These are phyloP conservation scores for Ganoderma leucocontextum DNA, from an alignment of 1,284 basidiomycete species.

Conservation along the genomic window DNA sequence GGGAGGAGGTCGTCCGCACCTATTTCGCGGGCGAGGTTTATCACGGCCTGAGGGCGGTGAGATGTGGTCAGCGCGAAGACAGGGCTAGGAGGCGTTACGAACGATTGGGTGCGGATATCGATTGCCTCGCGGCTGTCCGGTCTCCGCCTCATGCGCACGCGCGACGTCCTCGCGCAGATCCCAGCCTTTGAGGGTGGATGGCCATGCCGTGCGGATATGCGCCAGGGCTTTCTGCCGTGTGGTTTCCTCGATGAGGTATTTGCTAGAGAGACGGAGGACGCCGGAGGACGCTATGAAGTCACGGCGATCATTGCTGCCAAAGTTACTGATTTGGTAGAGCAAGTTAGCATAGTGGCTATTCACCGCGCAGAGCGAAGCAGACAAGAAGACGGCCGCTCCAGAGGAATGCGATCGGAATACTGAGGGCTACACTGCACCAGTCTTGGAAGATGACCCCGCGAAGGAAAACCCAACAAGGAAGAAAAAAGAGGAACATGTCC, in stretches of 20 bases:
- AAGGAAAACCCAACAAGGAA: not conserved
- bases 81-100: slow-evolving; percentile 22
- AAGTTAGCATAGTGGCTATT: not conserved
- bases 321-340: slow-evolving; percentile 43
- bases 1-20: slow-evolving; percentile 63
- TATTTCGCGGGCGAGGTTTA: slow-evolving; percentile 73
- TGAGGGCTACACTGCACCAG: too few species aligned
- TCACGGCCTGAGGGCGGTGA: slow-evolving; percentile 57
- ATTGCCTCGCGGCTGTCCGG: slow-evolving; percentile 29
- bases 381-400: too few species aligned
- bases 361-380: not conserved
- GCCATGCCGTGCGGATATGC: slow-evolving; percentile 69
- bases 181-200: slow-evolving; percentile 67
- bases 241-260: slow-evolving; percentile 67
- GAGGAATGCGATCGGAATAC: not conserved
- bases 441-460: too few species aligned
- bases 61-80: not conserved
- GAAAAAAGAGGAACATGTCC: too few species aligned
- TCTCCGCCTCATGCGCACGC: slow-evolving; percentile 47
- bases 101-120: slow-evolving; percentile 42
- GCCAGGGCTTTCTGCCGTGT: slow-evolving; percentile 64
- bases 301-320: slow-evolving; percentile 51
- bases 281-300: slow-evolving; percentile 67
- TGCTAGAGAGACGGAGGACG: slow-evolving; percentile 70
- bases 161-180: slow-evolving; percentile 67